Base-by-base conservation (phyloP, 1,284 basidiomycete genomes). In the Apiotrichum gracile region DNA sequence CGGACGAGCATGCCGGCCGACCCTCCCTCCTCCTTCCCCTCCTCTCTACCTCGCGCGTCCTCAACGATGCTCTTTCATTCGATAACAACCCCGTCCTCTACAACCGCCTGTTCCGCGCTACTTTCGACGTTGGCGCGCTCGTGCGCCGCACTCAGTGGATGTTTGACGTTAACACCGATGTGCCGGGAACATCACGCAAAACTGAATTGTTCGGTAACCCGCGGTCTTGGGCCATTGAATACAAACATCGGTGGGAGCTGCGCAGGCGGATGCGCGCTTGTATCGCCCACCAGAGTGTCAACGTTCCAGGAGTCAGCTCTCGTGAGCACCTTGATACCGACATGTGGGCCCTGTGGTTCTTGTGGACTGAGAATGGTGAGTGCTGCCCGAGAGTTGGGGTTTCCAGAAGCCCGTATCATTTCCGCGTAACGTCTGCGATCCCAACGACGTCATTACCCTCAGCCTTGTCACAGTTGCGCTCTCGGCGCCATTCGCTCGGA, bases 291-390 rank as follows among this genome's bases (percentile, higher is more conserved):
- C 57, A 58, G 5, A 57, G 61, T 24, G 41, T 74, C 21, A 61
- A 69, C 13, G 60, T 65, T 13, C 61, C 60, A 29, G 64, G 64
- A 17, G 57, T 59, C 26, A 60, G 60, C 51, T 62, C 61, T 21
- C 49, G 45, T 31, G 59, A 60, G 8, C 40, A 57, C 19, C 44
- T 74, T 33, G 58, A 64, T 33, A 67, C 63, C 42, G 74, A 73
- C 53, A 51, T 77, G 29, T 77, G 76, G 76, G 68, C 63, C 2
- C 63, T 75, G n/a, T 78, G 73, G 65, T 69, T 77, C 51, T 63
- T 78, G 51, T 58, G 76, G 29, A 73, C 74, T 3, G 77, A 78
- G 62, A 74, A 78, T 54, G 77, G 76, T 75, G 52, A 62, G 75
- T 68, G 26, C 25, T 29, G 40, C n/a, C n/a, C n/a, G n/a, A n/a